Evolutionary conservation across 768 basidiomycete species (phyloP).

Genomic region (Leccinum rimulosum): DNA sequence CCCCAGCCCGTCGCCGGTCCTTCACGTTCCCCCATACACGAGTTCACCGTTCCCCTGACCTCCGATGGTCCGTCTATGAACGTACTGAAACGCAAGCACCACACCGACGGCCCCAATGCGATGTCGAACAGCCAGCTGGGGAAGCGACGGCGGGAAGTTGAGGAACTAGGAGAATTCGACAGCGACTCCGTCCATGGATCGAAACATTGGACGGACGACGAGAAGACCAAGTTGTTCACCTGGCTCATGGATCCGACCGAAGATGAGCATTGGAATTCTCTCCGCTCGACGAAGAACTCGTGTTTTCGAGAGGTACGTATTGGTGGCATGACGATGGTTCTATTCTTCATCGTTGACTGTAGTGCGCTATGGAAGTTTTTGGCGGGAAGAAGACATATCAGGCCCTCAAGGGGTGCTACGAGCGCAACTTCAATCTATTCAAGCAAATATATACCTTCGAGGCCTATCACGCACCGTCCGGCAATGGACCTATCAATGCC

Average conservation of each 20-base stretch:
- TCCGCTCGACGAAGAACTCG: slow-evolving; percentile 78
- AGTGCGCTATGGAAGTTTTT: slow-evolving; percentile 75
- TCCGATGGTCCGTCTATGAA: slow-evolving; percentile 24
- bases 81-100: slow-evolving; percentile 47
- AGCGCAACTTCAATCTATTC: slow-evolving; percentile 82
- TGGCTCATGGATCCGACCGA: slow-evolving; percentile 74
- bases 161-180: slow-evolving; percentile 31
- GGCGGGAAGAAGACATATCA: slow-evolving; percentile 78
- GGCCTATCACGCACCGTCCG: slow-evolving; percentile 36
- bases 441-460: slow-evolving; percentile 80
- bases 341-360: slow-evolving; percentile 6
- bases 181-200: slow-evolving; percentile 53
- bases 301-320: slow-evolving; percentile 69
- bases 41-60: slow-evolving; percentile 30
- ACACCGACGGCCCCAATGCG: slow-evolving; percentile 33
- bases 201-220: slow-evolving; percentile 84
- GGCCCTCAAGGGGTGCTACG: slow-evolving; percentile 81
- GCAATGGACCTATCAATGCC: slow-evolving; percentile 38
- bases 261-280: slow-evolving; percentile 76
- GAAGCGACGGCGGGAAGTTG: slow-evolving; percentile 32
- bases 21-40: slow-evolving; percentile 34
- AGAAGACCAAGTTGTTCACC: slow-evolving; percentile 72
- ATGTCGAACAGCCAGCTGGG: slow-evolving; percentile 24
- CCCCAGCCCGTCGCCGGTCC: slow-evolving; percentile 29
- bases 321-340: neutral